Evolutionary conservation across 1,284 basidiomycete species (phyloP).

Genomic region (Rhizoctonia solani): DNA sequence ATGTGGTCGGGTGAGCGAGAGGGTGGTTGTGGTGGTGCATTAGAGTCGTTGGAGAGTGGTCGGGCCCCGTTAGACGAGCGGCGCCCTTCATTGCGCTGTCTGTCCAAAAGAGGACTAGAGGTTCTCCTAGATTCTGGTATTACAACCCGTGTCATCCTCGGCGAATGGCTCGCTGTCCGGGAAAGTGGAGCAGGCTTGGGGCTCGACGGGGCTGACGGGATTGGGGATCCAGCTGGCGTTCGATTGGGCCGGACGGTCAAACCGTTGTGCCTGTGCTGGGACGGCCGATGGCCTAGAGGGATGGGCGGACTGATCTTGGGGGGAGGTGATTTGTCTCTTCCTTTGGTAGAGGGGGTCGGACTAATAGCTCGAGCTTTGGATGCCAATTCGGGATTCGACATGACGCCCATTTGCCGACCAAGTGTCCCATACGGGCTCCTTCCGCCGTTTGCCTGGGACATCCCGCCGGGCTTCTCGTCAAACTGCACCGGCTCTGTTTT

Average conservation of each 20-base stretch:
- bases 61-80: slow-evolving; percentile 2
- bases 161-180: slow-evolving; percentile 42
- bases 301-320: slow-evolving; percentile 12
- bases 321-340: slow-evolving; percentile 11
- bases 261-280: slow-evolving; percentile 42
- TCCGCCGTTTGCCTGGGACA: slow-evolving; percentile 27
- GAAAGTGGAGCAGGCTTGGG: slow-evolving; percentile 41
- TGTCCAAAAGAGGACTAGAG: slow-evolving; percentile 29
- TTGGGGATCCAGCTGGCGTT: slow-evolving; percentile 40
- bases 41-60: neutral
- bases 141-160: slow-evolving; percentile 42
- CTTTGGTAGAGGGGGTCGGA: neutral
- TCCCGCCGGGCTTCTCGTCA: slow-evolving; percentile 29
- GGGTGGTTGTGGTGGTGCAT: slow-evolving; percentile 45
- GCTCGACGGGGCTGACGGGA: slow-evolving; percentile 43
- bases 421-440: slow-evolving; percentile 27
- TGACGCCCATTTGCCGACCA: slow-evolving; percentile 31
- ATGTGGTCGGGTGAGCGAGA: slow-evolving; percentile 51
- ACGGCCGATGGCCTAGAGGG: slow-evolving; percentile 16
- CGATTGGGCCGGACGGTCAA: slow-evolving; percentile 43
- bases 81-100: slow-evolving; percentile 8
- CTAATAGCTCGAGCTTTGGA: slow-evolving; percentile 23
- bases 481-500: slow-evolving; percentile 32
- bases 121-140: slow-evolving; percentile 41
- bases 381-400: slow-evolving; percentile 29